Conservation (phyloP, 2,329 filamentous ascomycete genomes). For the Domatiomyces globalis region DNA sequence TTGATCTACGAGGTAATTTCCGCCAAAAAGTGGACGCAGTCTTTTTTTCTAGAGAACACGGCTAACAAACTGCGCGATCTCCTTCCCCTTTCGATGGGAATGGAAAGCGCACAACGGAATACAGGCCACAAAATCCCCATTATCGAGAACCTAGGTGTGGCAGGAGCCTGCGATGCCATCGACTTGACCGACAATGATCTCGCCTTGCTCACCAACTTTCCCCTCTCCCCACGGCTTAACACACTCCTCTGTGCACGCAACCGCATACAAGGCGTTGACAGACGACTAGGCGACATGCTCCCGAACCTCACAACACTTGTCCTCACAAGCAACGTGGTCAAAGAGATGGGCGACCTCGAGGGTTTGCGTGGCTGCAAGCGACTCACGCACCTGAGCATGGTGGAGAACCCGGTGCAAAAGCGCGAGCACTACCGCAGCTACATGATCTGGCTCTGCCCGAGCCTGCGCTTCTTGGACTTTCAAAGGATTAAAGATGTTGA, state of each 20-base stretch:
- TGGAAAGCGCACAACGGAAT: constrained; percentile 17
- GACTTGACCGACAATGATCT: constrained; percentile 99
- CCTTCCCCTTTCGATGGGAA: constrained; percentile 17
- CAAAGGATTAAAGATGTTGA: constrained; percentile 80
- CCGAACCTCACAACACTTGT: constrained; percentile 73
- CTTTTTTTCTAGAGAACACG: constrained; percentile 63
- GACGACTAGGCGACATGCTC: constrained; percentile 56
- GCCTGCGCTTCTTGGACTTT: constrained; percentile 82
- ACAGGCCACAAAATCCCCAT: constrained; percentile 94
- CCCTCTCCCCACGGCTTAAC: constrained; percentile 71
- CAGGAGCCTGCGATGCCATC: constrained; percentile 83
- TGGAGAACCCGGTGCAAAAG: constrained; percentile 79
- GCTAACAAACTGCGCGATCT: constrained; percentile 57
- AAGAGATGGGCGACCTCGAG: constrained; percentile 77
- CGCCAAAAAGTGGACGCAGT: constrained; percentile 82
- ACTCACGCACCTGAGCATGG: constrained; percentile 65
- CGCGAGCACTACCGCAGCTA: constrained; percentile 94
- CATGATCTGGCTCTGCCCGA: constrained; percentile 74
- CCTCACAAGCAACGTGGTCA: constrained; percentile 66
- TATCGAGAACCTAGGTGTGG: constrained; percentile 95
- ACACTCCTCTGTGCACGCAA: constrained; percentile 85
- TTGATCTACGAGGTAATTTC: constrained; percentile 94
- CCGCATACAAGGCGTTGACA: constrained; percentile 68
- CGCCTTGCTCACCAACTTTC: constrained; percentile 77
- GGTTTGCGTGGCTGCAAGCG: constrained; percentile 53